Base-by-base conservation (phyloP, 2,329 filamentous ascomycete species). In the Fusarium chuoi region DNA sequence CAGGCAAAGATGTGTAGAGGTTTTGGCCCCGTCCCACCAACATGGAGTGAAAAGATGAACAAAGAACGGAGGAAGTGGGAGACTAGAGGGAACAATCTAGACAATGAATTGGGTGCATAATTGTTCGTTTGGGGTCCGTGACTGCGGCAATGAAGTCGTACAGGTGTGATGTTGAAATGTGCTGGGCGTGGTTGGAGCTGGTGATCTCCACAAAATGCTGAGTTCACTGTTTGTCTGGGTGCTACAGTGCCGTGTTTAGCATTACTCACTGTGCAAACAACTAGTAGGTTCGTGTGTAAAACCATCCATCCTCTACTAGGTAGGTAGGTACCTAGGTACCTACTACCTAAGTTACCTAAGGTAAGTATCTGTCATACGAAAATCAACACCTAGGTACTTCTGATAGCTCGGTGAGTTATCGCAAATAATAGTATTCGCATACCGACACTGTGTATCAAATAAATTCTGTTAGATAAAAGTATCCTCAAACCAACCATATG, bases 161-260 rank as follows among this genome's bases (percentile, higher is more conserved):
- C 67, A 72, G 36, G 39, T 48, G 63, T 59, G 71, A 65, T 71
- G 63, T 59, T 68, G 59, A 74, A 61, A 65, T 65, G 41, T 54
- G 62, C 33, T 36, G 49, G n/a, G 30, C 39, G 54, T 54, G 51
- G 70, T 71, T 67, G 67, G 48, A 46, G 49, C 39, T 59, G 33
- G 36, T 54, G 71, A 74, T 60, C 65, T 63, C 70, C 71, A 71
- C 55, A 67, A 74, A 73, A 74, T 74, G 67, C 55, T 73, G 70
- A 55, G 54, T 42, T 70, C 57, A 61, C 46, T 70, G 49, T 49
- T 70, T 59, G 63, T 36, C 20, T 30, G 39, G 51, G 35, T 8
- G n/a, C 39, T 42, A 68, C 68, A 68, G 62, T 69, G 64, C 20
- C 4, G 28, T 26, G 28, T 30, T 17, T 14, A 30, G 45, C 26